These are phyloP conservation scores for Thymus quinquecostatus DNA, from an alignment of 257 asterid species.

Conservation along the genomic window DNA sequence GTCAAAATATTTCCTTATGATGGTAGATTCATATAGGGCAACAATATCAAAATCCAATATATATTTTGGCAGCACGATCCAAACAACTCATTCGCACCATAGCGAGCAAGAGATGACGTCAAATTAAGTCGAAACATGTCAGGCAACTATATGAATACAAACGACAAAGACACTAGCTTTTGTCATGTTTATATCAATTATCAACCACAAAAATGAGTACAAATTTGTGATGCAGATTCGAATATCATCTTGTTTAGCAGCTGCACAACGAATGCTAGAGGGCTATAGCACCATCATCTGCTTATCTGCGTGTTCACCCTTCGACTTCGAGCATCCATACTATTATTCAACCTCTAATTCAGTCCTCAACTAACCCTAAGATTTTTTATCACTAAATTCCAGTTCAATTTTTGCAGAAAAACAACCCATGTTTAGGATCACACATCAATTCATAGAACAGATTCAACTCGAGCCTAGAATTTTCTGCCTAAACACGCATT, in stretches of 20 bases:
- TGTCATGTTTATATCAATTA: background rate
- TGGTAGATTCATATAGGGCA: background rate
- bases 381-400: background rate
- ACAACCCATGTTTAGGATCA: background rate
- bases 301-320: background rate
- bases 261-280: slow-evolving; percentile 8
- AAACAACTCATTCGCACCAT: background rate
- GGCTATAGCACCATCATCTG: background rate
- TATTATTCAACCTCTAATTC: slow-evolving; percentile 4
- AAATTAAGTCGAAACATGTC: background rate
- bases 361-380: background rate
- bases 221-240: background rate
- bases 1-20: background rate
- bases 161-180: background rate
- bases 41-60: background rate
- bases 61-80: background rate
- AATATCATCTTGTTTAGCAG: background rate
- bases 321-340: background rate
- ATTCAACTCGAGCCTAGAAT: background rate
- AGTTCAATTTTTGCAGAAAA: background rate
- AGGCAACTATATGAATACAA: slow-evolving; percentile 16
- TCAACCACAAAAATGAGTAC: slow-evolving; percentile 13
- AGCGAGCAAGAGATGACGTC: background rate
- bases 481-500: background rate
- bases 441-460: background rate